These are phyloP conservation scores for Lycium ferocissimum DNA, from an alignment of 257 asterid species.

Conservation along the genomic window DNA sequence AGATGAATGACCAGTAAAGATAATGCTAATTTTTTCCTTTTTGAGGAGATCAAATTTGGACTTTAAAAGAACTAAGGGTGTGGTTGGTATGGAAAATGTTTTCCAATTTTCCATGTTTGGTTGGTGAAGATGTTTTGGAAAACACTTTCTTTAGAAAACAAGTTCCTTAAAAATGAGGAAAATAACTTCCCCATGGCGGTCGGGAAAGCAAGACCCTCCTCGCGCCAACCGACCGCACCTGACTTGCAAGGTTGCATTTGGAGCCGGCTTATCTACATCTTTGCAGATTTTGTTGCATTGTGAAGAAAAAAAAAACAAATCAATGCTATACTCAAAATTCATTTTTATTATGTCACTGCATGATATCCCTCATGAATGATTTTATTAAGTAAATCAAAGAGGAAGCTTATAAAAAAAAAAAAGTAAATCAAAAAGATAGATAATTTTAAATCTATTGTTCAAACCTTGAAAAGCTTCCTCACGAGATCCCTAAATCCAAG, in stretches of 20 bases:
- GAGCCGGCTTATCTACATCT: conserved; percentile 94
- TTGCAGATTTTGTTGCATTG: conserved; percentile 41
- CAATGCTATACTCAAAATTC: background rate
- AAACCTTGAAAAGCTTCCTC: background rate
- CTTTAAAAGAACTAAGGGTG: conserved; percentile 6
- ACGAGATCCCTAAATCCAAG: no score
- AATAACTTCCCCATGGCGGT: no score
- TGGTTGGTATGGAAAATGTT: no score
- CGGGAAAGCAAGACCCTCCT: conserved; percentile 75
- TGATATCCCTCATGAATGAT: background rate
- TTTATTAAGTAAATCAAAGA: conserved; percentile 20
- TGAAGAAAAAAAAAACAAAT: background rate
- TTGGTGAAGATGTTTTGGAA: no score
- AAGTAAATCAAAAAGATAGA: conserved; percentile 8
- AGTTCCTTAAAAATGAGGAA: no score
- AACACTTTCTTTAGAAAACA: no score
- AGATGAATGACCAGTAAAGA: conserved; percentile 13
- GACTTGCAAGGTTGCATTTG: conserved; percentile 98
- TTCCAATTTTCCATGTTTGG: no score
- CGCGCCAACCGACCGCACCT: conserved; percentile 99
- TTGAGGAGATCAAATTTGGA: background rate
- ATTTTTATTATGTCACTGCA: background rate
- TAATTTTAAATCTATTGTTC: background rate
- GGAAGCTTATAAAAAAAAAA: no score
- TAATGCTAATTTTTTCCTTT: background rate